phyloP scores from a whole-genome alignment of 805 yeast species.

The Cyberlindnera euphorbiae region DNA sequence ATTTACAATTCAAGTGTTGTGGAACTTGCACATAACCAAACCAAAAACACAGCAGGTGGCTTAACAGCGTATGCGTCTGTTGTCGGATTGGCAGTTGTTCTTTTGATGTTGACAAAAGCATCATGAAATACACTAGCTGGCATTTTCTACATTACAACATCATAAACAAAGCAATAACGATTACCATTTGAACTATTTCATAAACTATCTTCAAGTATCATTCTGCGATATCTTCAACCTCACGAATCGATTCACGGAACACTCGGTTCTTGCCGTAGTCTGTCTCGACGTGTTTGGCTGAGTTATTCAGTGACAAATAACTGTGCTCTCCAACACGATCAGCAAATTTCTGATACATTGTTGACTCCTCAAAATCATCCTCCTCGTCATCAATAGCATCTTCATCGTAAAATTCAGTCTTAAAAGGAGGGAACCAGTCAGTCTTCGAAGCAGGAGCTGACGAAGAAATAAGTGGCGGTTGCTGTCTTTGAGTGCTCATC shows the following conservation, averaged over 20 bases:
- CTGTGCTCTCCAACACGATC: conserved; percentile 20
- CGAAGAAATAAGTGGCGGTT: conserved; percentile 20
- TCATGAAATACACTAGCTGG: too few species aligned
- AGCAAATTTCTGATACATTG: conserved; percentile 18
- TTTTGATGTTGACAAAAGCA: too few species aligned
- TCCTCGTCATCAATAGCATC: conserved; percentile 4
- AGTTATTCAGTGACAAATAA: background rate
- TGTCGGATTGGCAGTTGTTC: too few species aligned
- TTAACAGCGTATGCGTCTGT: too few species aligned
- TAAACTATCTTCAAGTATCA: conserved; percentile 1
- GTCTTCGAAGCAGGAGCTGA: conserved; percentile 34
- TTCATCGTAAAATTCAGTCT: conserved; percentile 17
- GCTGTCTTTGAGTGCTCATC: conserved; percentile 15
- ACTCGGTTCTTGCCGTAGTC: conserved; percentile 5
- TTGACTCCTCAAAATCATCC: conserved; percentile 21
- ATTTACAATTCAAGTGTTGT: conserved; percentile 16
- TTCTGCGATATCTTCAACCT: conserved; percentile 8
- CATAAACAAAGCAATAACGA: too few species aligned
- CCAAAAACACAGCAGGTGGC: too few species aligned
- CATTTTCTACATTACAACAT: too few species aligned
- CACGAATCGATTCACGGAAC: conserved; percentile 11
- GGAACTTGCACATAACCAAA: too few species aligned
- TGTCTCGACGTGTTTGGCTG: background rate
- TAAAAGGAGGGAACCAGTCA: conserved; percentile 27
- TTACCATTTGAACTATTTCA: too few species aligned